A percentile compares a stretch with the other conserved stretches of the same genome.
These are phyloP conservation scores for Chrysanthemum seticuspe DNA, from an alignment of 129 eudicot species.

Conservation along the genomic window DNA sequence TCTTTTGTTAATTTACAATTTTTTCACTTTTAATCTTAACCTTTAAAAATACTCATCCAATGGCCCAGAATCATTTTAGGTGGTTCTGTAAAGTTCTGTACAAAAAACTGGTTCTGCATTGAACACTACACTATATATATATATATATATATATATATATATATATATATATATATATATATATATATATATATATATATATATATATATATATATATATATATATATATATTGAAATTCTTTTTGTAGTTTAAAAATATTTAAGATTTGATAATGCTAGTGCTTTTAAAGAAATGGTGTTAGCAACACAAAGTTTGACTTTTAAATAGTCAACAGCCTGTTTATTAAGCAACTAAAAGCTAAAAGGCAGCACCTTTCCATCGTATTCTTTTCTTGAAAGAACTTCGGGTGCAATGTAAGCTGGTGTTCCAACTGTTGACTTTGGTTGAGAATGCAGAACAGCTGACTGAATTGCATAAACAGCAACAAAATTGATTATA, in stretches of 20 bases:
- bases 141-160: too few relatives aligned
- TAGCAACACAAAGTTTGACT: neutral
- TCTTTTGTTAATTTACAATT: too few relatives aligned
- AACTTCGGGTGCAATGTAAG: conserved; percentile 83
- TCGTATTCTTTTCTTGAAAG: conserved; percentile 60
- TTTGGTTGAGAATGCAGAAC: conserved; percentile 83
- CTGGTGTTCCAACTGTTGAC: conserved; percentile 82
- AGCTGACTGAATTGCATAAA: conserved; percentile 46
- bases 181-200: too few relatives aligned
- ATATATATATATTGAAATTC: neutral
- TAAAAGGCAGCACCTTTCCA: conserved; percentile 55
- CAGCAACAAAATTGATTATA: neutral
- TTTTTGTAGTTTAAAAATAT: neutral
- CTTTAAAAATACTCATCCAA: too few relatives aligned
- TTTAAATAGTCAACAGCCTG: neutral
- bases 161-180: too few relatives aligned
- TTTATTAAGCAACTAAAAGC: conserved; percentile 7
- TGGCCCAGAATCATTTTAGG: too few relatives aligned
- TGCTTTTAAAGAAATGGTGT: neutral
- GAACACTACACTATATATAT: too few relatives aligned
- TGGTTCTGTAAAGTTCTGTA: too few relatives aligned
- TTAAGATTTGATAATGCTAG: neutral
- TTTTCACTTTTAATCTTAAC: too few relatives aligned
- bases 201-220: too few relatives aligned
- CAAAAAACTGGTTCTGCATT: too few relatives aligned